Percentiles rank a stretch among this genome's conserved stretches.
These are phyloP conservation scores for Mucor indicus DNA, from an alignment of 371 early-diverging fungal genomes.

Conservation along the genomic window DNA sequence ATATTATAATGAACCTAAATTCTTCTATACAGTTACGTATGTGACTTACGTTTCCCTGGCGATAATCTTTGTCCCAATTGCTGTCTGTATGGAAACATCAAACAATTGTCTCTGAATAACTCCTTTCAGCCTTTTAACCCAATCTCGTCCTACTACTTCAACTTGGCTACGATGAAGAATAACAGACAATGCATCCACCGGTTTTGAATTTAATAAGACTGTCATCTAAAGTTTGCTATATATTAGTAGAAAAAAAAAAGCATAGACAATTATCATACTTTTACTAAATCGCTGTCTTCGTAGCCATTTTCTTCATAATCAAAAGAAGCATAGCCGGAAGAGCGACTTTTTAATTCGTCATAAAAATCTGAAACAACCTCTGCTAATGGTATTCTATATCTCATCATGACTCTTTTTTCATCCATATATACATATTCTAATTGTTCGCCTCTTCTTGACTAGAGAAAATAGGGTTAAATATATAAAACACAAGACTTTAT, in stretches of 20 bases:
- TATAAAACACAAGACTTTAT: too few relatives aligned
- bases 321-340: slow-evolving; percentile 93
- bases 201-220: slow-evolving; percentile 85
- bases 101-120: slow-evolving; percentile 88
- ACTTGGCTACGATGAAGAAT: slow-evolving; percentile 81
- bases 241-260: too few relatives aligned
- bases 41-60: slow-evolving; percentile 79
- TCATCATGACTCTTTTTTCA: slow-evolving; percentile 84
- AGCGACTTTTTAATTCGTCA: slow-evolving; percentile 86
- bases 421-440: slow-evolving; percentile 84
- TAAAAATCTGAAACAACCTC: slow-evolving; percentile 95
- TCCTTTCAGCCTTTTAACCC: slow-evolving; percentile 77
- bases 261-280: slow-evolving; percentile 52
- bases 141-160: slow-evolving; percentile 74
- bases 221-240: slow-evolving; percentile 73
- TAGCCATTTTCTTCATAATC: slow-evolving; percentile 96
- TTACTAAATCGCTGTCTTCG: slow-evolving; percentile 85
- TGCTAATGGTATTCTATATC: slow-evolving; percentile 83
- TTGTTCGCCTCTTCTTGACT: slow-evolving; percentile 80
- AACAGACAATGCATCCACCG: slow-evolving; percentile 91
- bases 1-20: background rate
- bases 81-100: slow-evolving; percentile 92
- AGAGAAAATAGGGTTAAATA: background rate
- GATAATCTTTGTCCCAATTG: slow-evolving; percentile 78
- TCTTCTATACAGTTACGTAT: background rate